Evolutionary conservation across 2,329 filamentous ascomycete genomes (phyloP).

Genomic region (Pseudomassariella vexata): DNA sequence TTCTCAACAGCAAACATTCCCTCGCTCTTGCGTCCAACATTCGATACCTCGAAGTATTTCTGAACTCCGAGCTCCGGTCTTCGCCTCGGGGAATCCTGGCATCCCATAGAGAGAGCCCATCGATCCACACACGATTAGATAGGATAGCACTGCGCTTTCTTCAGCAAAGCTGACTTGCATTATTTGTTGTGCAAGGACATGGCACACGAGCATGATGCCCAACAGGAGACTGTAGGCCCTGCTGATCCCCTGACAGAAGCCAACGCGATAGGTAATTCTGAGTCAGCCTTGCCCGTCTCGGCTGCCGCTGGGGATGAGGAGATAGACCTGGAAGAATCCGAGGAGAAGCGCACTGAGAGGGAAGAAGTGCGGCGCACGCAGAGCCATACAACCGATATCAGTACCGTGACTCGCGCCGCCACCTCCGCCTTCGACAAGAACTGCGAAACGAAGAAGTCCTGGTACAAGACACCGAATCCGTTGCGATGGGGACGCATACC

Average conservation of each 20-base stretch:
- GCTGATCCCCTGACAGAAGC: conserved; percentile 16
- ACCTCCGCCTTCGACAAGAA: no score
- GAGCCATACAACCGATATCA: conserved; percentile 50
- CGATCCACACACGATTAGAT: background rate
- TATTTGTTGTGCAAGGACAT: conserved; percentile 12
- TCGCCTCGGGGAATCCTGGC: background rate
- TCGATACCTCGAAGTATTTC: background rate
- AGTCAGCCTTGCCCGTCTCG: conserved; percentile 11
- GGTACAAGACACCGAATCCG: conserved; percentile 59
- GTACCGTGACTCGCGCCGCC: conserved; percentile 39
- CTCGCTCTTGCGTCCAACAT: conserved; percentile 1
- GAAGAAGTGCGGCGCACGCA: conserved; percentile 35
- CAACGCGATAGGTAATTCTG: conserved; percentile 13
- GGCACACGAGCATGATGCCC: conserved; percentile 16
- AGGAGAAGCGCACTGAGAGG: conserved; percentile 20
- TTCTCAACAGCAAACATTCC: background rate
- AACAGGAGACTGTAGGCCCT: conserved; percentile 20
- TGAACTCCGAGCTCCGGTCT: conserved; percentile 1
- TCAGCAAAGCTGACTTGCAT: conserved; percentile 1
- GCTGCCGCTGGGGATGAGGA: conserved; percentile 20
- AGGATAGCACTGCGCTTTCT: background rate
- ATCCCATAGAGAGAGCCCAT: background rate
- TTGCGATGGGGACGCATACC: conserved; percentile 53
- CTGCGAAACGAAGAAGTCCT: conserved; percentile 51
- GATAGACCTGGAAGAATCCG: conserved; percentile 18